Percentiles rank a stretch among this genome's conserved stretches.
phyloP scores from a whole-genome alignment of 2,329 filamentous ascomycete species.

The Aspergillus eucalypticola region DNA sequence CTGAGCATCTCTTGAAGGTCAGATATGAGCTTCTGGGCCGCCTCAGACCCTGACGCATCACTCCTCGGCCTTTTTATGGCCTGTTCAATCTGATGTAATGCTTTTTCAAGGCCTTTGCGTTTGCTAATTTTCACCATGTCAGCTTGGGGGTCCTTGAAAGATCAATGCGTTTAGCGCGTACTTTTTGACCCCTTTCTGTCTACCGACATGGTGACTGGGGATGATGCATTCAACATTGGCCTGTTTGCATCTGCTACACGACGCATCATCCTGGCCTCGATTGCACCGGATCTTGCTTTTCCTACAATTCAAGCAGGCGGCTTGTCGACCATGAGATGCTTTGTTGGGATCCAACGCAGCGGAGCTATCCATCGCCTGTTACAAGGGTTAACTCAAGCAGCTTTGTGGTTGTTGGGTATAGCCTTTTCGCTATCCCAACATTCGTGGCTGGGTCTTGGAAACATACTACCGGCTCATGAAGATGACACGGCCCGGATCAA shows the following conservation, averaged over 20 bases:
- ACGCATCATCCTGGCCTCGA: constrained; percentile 52
- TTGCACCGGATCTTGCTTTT: constrained; percentile 70
- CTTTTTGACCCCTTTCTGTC: constrained; percentile 78
- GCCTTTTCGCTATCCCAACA: background rate
- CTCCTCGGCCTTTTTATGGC: constrained; percentile 60
- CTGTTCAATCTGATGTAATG: constrained; percentile 71
- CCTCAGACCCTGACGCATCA: constrained; percentile 44
- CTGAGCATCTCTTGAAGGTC: constrained; percentile 55
- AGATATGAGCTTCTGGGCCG: constrained; percentile 44
- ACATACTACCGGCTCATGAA: background rate
- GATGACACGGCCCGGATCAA: background rate
- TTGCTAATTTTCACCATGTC: constrained; percentile 55
- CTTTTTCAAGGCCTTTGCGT: constrained; percentile 71
- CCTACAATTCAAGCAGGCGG: constrained; percentile 65
- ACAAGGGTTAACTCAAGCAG: background rate
- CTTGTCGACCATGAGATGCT: constrained; percentile 31
- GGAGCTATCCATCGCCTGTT: constrained; percentile 16
- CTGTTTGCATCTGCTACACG: constrained; percentile 64
- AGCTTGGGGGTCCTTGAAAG: constrained; percentile 4
- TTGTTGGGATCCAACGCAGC: constrained; percentile 8
- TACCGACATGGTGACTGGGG: constrained; percentile 70
- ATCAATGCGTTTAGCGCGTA: constrained; percentile 39
- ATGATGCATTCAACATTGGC: constrained; percentile 64
- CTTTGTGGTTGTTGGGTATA: too few relatives aligned
- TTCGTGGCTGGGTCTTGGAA: background rate